Base-by-base conservation (phyloP, 176 grass and related monocot species). In the Pharus latifolius region DNA sequence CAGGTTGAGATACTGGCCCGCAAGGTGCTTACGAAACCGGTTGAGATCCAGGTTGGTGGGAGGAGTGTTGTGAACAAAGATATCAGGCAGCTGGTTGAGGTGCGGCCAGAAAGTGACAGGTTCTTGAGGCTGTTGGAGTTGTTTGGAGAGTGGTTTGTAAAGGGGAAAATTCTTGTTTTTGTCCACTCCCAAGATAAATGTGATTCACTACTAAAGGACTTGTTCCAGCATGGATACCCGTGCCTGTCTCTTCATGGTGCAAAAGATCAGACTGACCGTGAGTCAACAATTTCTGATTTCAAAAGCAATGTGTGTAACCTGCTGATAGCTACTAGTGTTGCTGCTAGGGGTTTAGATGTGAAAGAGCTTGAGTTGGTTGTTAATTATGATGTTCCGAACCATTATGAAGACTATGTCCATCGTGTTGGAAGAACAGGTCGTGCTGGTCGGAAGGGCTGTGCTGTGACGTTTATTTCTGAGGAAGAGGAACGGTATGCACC, bases 131-230 rank as follows among this genome's bases (percentile, higher is more conserved):
- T 98, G 26, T 83, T 98, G 70, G 90, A 98, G 80, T 69, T 98
- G 55, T 72, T 98, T 52, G 95, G 95, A 40, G 90, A 98, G 60
- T 98, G 94, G 89, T 88, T 75, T 80, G 67, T 64, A 33, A 98
- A 98, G 58, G 95, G 95, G 4, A 98, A 98, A 75, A 91, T 98
- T 80, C 95, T 93, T 70, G 78, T 98, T 81, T 98, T 98, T 72
- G 90, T 98, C 65, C 95, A 98, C 48, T 88, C 94, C 4, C 94
- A 98, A 89, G 94, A 98, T 72, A 98, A 98, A 83, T 98, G 94
- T 63, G 94, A 98, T 85, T 75, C 86, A 56, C 65, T 98, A 44
- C 86, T 98, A n/a, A 98, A 86, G 82, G 95, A 98, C 3, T 74
- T 98, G 49, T 72, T 93, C 38, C 91, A 98, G 67, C 95, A 98